These are phyloP conservation scores for Calvatia gigantea DNA, from an alignment of 768 basidiomycete genomes.

Conservation along the genomic window DNA sequence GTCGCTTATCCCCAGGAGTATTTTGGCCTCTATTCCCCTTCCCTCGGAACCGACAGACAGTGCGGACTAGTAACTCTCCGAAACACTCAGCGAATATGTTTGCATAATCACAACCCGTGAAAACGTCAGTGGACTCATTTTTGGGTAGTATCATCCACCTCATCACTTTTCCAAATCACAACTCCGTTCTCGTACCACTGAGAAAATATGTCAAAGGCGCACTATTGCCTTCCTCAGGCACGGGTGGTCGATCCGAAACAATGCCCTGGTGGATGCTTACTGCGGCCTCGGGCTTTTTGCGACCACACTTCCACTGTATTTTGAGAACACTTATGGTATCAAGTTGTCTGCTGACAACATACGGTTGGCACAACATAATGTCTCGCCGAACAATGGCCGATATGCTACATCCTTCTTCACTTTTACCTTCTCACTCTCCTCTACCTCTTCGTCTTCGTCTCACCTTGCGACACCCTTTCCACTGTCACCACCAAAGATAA, in stretches of 20 bases:
- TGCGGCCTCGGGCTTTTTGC: constrained; percentile 90
- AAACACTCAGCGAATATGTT: constrained; percentile 54
- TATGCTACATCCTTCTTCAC: neutral
- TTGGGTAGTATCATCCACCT: constrained; percentile 83
- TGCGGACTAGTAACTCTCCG: constrained; percentile 31
- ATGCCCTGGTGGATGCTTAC: constrained; percentile 93
- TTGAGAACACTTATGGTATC: constrained; percentile 79
- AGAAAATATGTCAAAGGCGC: constrained; percentile 79
- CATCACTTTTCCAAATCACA: constrained; percentile 98
- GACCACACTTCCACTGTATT: constrained; percentile 74
- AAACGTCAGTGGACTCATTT: constrained; percentile 73
- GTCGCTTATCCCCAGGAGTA: constrained; percentile 88
- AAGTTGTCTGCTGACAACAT: constrained; percentile 79
- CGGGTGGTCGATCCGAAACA: constrained; percentile 26
- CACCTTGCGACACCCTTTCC: neutral
- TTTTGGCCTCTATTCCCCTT: constrained; percentile 32
- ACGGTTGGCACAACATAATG: constrained; percentile 63
- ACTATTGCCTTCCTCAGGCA: constrained; percentile 43
- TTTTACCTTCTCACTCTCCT: neutral
- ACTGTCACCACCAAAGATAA: constrained; percentile 50
- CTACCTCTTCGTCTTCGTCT: neutral
- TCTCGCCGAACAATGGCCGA: constrained; percentile 46
- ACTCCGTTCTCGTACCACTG: constrained; percentile 80
- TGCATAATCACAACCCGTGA: constrained; percentile 86
- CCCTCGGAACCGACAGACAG: neutral